phyloP scores from a whole-genome alignment of 345 rosid genomes.

The Mercurialis annua region DNA sequence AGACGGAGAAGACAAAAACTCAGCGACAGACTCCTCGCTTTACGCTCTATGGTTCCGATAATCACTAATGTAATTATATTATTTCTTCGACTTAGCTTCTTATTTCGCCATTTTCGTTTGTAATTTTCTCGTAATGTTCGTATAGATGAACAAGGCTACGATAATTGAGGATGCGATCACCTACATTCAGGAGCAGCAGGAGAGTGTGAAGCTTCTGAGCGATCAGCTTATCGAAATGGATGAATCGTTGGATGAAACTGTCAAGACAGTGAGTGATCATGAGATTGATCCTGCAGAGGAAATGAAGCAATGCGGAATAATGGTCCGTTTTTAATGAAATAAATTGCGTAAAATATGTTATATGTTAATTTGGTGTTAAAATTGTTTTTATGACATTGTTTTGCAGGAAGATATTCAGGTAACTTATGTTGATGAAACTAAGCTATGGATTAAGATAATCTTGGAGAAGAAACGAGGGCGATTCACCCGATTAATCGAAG shows the following conservation, averaged over 20 bases:
- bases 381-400: not conserved
- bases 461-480: slow-evolving; percentile 50
- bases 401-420: slow-evolving; percentile 62
- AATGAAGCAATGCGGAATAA: slow-evolving; percentile 39
- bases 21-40: slow-evolving; percentile 55
- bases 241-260: slow-evolving; percentile 24
- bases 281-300: slow-evolving; percentile 38
- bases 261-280: slow-evolving; percentile 12
- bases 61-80: slow-evolving; percentile 61
- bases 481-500: slow-evolving; percentile 61
- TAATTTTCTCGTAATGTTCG: not conserved
- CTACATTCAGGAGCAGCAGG: slow-evolving; percentile 62
- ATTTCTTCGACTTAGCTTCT: not conserved
- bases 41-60: slow-evolving; percentile 77
- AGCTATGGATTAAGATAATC: slow-evolving; percentile 65
- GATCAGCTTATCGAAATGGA: slow-evolving; percentile 60
- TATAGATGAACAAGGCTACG: slow-evolving; percentile 76
- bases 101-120: not conserved
- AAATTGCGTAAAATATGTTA: not conserved
- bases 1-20: slow-evolving; percentile 77
- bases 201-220: slow-evolving; percentile 40
- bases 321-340: slow-evolving; percentile 36
- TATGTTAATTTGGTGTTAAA: not conserved
- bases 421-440: slow-evolving; percentile 43
- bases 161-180: slow-evolving; percentile 82